Conservation (phyloP, 2,329 filamentous ascomycete species). For the Colletotrichum chlorophyti region DNA sequence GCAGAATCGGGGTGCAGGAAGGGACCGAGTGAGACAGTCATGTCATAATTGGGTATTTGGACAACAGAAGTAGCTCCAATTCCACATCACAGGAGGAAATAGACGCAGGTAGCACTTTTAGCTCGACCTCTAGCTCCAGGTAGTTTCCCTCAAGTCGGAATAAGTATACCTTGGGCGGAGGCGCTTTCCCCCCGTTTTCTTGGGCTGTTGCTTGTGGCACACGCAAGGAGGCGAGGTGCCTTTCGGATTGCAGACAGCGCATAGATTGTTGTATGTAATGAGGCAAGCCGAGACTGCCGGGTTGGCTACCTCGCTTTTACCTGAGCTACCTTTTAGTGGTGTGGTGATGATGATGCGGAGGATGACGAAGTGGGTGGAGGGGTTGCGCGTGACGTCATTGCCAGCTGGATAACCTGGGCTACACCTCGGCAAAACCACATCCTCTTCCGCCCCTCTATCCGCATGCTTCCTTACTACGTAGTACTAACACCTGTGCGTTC, state of each 20-base stretch:
- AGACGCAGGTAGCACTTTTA: conserved; percentile 8
- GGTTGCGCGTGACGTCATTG: conserved; percentile 28
- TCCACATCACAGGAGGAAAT: conserved; percentile 4
- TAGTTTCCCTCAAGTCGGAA: conserved; percentile 6
- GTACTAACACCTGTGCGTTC: too few relatives aligned
- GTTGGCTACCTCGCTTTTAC: not conserved
- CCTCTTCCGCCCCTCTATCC: not conserved
- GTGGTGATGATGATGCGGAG: conserved; percentile 22
- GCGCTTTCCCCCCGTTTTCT: not conserved
- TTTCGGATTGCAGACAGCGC: not conserved
- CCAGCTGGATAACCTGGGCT: not conserved
- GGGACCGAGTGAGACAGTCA: conserved; percentile 22
- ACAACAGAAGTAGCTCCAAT: not conserved
- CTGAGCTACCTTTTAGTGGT: not conserved
- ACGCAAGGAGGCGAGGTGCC: not conserved
- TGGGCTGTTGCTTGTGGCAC: not conserved
- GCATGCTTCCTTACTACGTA: too few relatives aligned
- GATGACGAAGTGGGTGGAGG: conserved; percentile 25
- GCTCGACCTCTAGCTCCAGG: conserved; percentile 6
- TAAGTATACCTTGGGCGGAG: too few relatives aligned
- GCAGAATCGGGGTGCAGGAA: conserved; percentile 5
- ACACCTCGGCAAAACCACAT: conserved; percentile 7
- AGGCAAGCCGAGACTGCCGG: conserved; percentile 9
- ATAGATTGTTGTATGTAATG: not conserved
- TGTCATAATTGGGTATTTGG: conserved; percentile 24